These are phyloP conservation scores for Nowakowskiella sp. DNA, from an alignment of 192 early-diverging fungal species.

Conservation along the genomic window DNA sequence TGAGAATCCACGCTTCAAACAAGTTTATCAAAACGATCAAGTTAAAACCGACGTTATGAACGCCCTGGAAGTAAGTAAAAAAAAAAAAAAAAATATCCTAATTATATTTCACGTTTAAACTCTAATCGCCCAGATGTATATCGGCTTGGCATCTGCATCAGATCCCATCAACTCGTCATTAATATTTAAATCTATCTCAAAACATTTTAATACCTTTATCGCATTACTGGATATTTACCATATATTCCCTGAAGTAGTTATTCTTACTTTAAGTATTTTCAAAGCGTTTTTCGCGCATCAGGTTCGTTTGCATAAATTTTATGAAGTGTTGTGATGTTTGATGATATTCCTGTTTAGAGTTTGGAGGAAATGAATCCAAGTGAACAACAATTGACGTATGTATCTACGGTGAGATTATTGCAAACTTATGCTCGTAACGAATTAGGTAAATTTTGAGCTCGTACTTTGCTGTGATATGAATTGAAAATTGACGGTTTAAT, in stretches of 20 bases:
- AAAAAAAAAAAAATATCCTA: too few relatives aligned
- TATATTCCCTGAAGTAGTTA: constrained; percentile 53
- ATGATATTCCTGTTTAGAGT: too few relatives aligned
- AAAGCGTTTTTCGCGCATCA: too few relatives aligned
- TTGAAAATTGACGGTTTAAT: too few relatives aligned
- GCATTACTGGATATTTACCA: constrained; percentile 60
- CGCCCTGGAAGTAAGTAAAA: constrained; percentile 51
- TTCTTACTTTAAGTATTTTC: constrained; percentile 53
- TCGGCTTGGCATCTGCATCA: constrained; percentile 61
- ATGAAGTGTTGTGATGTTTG: too few relatives aligned
- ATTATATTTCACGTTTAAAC: constrained; percentile 6
- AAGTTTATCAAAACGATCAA: constrained; percentile 43
- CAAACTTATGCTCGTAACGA: constrained; percentile 48
- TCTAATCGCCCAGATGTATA: constrained; percentile 52
- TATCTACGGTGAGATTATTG: too few relatives aligned
- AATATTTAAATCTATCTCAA: constrained; percentile 46
- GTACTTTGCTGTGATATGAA: too few relatives aligned
- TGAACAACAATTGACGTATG: too few relatives aligned
- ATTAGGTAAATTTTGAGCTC: constrained; percentile 38
- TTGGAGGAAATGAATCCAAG: too few relatives aligned
- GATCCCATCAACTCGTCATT: constrained; percentile 52
- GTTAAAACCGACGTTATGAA: constrained; percentile 54
- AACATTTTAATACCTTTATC: constrained; percentile 55
- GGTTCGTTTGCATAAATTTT: too few relatives aligned
- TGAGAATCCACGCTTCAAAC: constrained; percentile 48